Conservation (phyloP, 2,329 filamentous ascomycete species). For the Chalaropsis ovoidea region DNA sequence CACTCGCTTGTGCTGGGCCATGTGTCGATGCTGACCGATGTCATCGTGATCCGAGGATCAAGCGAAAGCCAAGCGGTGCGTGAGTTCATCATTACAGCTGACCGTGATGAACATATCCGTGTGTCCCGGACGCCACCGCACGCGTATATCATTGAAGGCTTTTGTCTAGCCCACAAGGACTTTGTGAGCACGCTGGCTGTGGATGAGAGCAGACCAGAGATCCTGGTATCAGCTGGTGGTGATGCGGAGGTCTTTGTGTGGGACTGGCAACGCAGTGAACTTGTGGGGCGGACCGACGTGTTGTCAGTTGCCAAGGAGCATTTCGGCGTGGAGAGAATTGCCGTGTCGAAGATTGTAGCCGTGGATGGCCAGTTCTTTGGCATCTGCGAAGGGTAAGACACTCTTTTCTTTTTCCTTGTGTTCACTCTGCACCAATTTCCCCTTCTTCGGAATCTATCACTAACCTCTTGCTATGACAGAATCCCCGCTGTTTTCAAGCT, state of each 20-base stretch:
- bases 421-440: constrained; percentile 22
- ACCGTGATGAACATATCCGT: constrained; percentile 67
- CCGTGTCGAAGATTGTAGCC: constrained; percentile 34
- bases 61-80: constrained; percentile 30
- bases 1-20: constrained; percentile 76
- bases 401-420: background rate
- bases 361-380: constrained; percentile 33
- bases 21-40: constrained; percentile 83
- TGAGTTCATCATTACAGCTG: constrained; percentile 46
- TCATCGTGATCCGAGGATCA: constrained; percentile 38
- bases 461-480: constrained; percentile 32
- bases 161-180: constrained; percentile 76
- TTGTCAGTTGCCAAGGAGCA: constrained; percentile 29
- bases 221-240: constrained; percentile 77
- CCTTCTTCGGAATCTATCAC: background rate
- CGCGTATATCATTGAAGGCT: constrained; percentile 76
- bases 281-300: constrained; percentile 48
- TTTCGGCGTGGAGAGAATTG: constrained; percentile 32
- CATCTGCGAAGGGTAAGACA: constrained; percentile 38
- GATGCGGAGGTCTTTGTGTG: constrained; percentile 70
- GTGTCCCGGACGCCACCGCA: constrained; percentile 73
- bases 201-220: constrained; percentile 43
- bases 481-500: constrained; percentile 57
- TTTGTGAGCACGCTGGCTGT: constrained; percentile 73
- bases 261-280: constrained; percentile 57